These are phyloP conservation scores for Sisymbrium altissimum DNA, from an alignment of 345 rosid genomes.

Conservation along the genomic window DNA sequence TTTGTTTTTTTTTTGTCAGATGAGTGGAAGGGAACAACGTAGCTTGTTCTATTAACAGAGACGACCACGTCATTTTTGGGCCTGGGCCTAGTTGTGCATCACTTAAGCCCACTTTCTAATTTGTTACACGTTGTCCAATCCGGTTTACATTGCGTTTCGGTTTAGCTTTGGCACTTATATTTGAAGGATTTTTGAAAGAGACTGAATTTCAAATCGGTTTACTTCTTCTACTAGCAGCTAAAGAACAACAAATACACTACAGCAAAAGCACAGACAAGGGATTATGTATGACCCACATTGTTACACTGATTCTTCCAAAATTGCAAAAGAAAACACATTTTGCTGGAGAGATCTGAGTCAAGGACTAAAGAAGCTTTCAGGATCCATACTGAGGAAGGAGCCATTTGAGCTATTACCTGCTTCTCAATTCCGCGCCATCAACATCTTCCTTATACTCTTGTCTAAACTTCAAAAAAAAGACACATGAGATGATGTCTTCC, in stretches of 20 bases:
- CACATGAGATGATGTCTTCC: too few species aligned
- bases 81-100: background rate
- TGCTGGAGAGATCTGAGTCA: background rate
- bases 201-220: background rate
- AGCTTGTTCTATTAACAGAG: slow-evolving; percentile 1
- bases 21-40: slow-evolving; percentile 38
- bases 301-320: background rate
- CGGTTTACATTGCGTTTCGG: background rate
- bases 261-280: background rate
- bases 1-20: background rate
- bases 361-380: slow-evolving; percentile 1
- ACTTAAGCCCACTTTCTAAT: background rate
- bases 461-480: slow-evolving; percentile 9
- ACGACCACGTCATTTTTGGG: slow-evolving; percentile 22
- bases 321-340: background rate
- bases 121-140: background rate
- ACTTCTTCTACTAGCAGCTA: background rate
- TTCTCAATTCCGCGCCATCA: background rate
- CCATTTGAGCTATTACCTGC: background rate
- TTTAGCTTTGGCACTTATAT: background rate
- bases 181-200: background rate
- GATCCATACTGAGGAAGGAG: background rate
- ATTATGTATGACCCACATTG: background rate
- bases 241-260: background rate
- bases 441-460: background rate